These are phyloP conservation scores for Wakefieldia striispora DNA, from an alignment of 768 basidiomycete genomes.

Conservation along the genomic window DNA sequence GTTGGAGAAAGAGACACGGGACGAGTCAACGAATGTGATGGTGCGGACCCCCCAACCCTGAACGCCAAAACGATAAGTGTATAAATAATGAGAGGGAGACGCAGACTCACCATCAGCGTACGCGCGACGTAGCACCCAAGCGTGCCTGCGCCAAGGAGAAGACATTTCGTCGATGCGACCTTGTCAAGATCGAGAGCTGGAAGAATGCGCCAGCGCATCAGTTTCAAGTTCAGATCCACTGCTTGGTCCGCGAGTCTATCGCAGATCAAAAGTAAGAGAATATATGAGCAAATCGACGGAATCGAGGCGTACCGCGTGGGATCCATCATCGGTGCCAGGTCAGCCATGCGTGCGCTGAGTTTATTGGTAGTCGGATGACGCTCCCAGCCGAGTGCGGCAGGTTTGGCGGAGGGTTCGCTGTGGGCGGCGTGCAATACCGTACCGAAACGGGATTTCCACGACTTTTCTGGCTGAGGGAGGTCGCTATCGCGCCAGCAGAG, in stretches of 20 bases:
- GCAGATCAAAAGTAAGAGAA: background rate
- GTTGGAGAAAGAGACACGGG: conserved; percentile 92
- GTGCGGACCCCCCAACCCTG: conserved; percentile 96
- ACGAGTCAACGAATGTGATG: conserved; percentile 91
- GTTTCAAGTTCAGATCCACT: conserved; percentile 94
- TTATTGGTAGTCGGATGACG: conserved; percentile 81
- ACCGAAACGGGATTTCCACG: conserved; percentile 68
- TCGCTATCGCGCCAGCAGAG: conserved; percentile 78
- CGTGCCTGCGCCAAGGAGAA: conserved; percentile 93
- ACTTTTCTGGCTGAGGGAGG: conserved; percentile 34
- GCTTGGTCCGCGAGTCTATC: conserved; percentile 89
- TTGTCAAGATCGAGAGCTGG: conserved; percentile 88
- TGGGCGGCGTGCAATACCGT: conserved; percentile 33
- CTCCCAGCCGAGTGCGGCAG: conserved; percentile 91
- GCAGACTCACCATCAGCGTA: conserved; percentile 65
- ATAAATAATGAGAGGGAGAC: background rate
- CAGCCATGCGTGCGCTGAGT: conserved; percentile 81
- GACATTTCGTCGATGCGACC: conserved; percentile 73
- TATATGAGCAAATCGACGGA: background rate
- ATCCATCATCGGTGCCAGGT: conserved; percentile 96
- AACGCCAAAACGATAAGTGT: background rate
- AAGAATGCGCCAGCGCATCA: conserved; percentile 97
- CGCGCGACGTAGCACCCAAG: conserved; percentile 95
- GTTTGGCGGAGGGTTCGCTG: conserved; percentile 31
- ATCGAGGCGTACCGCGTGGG: conserved; percentile 58